Base-by-base conservation (phyloP, 2,329 filamentous ascomycete species). In the Metarhizium guizhouense region DNA sequence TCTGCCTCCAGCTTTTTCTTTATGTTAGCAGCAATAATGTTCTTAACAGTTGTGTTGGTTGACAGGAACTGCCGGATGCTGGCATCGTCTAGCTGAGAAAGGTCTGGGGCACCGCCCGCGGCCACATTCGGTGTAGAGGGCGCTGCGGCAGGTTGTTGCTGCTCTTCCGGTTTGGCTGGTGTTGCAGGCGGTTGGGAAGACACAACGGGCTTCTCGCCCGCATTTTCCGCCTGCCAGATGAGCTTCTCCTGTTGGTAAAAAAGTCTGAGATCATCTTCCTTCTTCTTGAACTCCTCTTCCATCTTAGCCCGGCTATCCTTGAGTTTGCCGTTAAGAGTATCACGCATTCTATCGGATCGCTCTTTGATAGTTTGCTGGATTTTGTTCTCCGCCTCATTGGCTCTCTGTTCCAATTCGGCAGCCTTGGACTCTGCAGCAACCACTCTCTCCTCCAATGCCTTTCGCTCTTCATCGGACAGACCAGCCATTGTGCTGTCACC, bases 1-100 rank as follows among this genome's bases (percentile, higher is more conserved):
- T 91, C 80, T 1, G 76, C 72, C 13, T 86, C 82, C 30, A 89
- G 79, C 69, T 89, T 86, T 65, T 86, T 86, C 65, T 82, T 88
- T 54, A 90, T 81, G 20, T 86, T 86, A 42, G 72, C 75, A 11
- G 76, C 72, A 56, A 86, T 73, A 57, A 85, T 84, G 60, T 72
- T 76, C 67, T 82, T 82, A 38, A 82, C 72, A 0, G 80, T 83
- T 2, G 74, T 61, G 61, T 86, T 84, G 13, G 72, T 81, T 3
- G 76, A 70, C 47, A 86, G 67, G 56, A 86, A 72, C 42, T 81
- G 78, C 4, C 82, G 76, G 18, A 83, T 77, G 56, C 83, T 76
- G 2, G 74, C 72, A 60, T 86, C 83, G 48, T 73, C 71, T 20
- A 85, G 68, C 52, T 74, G 75, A 16, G 72, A 73, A 20, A 83